Percentiles rank a stretch among this genome's conserved stretches.
Evolutionary conservation across 768 basidiomycete genomes (phyloP).

Genomic region (Cyclocybe aegerita): DNA sequence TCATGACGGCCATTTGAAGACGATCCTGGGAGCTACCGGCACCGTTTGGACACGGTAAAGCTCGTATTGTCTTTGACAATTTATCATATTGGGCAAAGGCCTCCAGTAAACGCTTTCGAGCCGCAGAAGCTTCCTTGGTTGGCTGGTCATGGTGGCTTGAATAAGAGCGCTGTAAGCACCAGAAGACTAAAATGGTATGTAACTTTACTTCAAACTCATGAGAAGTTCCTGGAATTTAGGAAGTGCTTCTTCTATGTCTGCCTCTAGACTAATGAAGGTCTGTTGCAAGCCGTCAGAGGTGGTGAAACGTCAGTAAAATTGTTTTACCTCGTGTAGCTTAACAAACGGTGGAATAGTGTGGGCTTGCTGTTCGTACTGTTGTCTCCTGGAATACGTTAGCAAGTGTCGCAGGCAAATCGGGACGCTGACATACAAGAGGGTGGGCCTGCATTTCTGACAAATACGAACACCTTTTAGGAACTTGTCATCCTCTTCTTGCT

Average conservation of each 20-base stretch:
- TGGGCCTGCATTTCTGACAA: constrained; percentile 80
- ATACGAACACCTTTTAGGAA: constrained; percentile 88
- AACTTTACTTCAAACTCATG: constrained; percentile 59
- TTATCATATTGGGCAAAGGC: constrained; percentile 89
- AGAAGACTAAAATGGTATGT: neutral
- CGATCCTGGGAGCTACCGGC: constrained; percentile 76
- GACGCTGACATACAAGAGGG: constrained; percentile 62
- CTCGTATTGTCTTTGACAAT: constrained; percentile 80
- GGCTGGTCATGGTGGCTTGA: constrained; percentile 47
- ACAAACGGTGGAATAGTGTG: constrained; percentile 58
- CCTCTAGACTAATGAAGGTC: constrained; percentile 74
- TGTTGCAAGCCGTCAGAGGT: constrained; percentile 24
- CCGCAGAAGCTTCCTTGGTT: constrained; percentile 63
- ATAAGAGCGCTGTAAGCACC: neutral
- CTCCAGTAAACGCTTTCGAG: constrained; percentile 81
- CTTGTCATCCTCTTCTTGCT: constrained; percentile 65
- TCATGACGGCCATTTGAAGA: constrained; percentile 79
- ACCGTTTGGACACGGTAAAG: constrained; percentile 60
- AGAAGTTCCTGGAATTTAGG: constrained; percentile 90
- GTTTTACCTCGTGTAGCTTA: constrained; percentile 68
- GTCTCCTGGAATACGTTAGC: constrained; percentile 48
- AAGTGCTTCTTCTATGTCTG: constrained; percentile 85
- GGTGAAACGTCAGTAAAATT: neutral
- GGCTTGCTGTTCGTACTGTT: constrained; percentile 75
- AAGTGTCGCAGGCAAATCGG: neutral